Evolutionary conservation across 202 grass and related monocot species (phyloP), one percentile per base, ranked within the genome.

Genomic region (Thinopyrum obtusiflorum): DNA sequence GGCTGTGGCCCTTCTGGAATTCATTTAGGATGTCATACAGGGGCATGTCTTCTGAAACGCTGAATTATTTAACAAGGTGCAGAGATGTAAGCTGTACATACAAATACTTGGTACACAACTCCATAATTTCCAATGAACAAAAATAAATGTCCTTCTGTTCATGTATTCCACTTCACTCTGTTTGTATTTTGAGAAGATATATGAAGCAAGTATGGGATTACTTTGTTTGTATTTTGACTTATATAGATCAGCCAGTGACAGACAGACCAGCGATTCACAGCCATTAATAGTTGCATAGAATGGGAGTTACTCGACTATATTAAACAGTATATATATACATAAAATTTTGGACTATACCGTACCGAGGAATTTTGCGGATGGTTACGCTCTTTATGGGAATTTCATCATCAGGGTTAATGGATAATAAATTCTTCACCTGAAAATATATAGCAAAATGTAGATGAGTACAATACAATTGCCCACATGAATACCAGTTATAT

Each of bases 1-100:
- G 97, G 85, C 97, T 99, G 61, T 99, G 97, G 36, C 93, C 97
- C 89, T 99, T 97, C 86, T 98, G 97, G 70, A 94, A 98, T 79
- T 98, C 96, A 59, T 98, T 98, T 32, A 98, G 85, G 85, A 98
- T 98, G 89, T 98, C 93, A 77, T 98, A 98, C 25, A 98, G 86
- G 47, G 93, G 96, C 88, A 96, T 88, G 55, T 98, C 90, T 94
- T 92, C 96, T 11, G 79, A 63, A 83, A 96, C 91, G 68, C 96
- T 98, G 82, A 11, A 55, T 55, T 47, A 87, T 91, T 72, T 61
- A 74, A 42, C 59, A 87, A 84, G 68, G 25, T 14, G 14, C 20
- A 65, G 7, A 73, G 11, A 3, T 27, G 81, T 91, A 71, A 85
- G 77, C 7, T 70, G 32, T 65, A 72, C 26, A 82, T 65, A 72